Evolutionary conservation across 805 yeast species (phyloP).

Genomic region (Myxozyma neglecta): DNA sequence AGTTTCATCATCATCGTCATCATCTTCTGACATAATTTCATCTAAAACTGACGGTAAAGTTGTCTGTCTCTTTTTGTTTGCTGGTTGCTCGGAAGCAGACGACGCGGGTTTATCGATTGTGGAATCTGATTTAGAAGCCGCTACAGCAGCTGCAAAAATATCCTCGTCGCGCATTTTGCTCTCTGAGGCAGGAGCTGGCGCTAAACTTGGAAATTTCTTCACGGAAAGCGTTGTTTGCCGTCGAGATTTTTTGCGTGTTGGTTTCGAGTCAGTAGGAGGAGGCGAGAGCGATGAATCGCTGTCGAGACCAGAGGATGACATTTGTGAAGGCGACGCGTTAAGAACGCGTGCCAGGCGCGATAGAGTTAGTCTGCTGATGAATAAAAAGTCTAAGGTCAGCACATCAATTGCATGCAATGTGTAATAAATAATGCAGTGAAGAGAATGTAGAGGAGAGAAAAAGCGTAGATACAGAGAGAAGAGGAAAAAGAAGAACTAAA

Average conservation of each 20-base stretch:
- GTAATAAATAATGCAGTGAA: neutral
- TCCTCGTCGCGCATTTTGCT: conserved; percentile 21
- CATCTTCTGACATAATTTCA: conserved; percentile 29
- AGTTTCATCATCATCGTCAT: conserved; percentile 6
- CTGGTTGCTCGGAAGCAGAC: neutral
- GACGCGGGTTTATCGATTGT: neutral
- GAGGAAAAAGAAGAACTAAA: neutral
- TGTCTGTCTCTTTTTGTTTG: neutral
- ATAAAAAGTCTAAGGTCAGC: neutral
- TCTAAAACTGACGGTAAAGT: conserved; percentile 24
- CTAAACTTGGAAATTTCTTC: neutral
- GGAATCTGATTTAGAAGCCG: neutral
- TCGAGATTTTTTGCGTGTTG: neutral
- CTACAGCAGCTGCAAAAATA: conserved; percentile 25
- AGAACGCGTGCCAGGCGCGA: neutral
- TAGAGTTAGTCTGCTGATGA: neutral
- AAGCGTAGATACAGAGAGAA: neutral
- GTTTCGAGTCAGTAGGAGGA: neutral
- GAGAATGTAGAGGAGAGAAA: neutral
- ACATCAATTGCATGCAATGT: neutral
- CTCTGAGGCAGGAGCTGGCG: neutral
- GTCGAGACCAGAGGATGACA: conserved; percentile 13
- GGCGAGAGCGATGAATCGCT: conserved; percentile 24
- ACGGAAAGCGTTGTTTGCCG: conserved; percentile 5
- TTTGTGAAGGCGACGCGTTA: neutral